Conservation (phyloP, 768 basidiomycete species). For the Boletus reticulatus region DNA sequence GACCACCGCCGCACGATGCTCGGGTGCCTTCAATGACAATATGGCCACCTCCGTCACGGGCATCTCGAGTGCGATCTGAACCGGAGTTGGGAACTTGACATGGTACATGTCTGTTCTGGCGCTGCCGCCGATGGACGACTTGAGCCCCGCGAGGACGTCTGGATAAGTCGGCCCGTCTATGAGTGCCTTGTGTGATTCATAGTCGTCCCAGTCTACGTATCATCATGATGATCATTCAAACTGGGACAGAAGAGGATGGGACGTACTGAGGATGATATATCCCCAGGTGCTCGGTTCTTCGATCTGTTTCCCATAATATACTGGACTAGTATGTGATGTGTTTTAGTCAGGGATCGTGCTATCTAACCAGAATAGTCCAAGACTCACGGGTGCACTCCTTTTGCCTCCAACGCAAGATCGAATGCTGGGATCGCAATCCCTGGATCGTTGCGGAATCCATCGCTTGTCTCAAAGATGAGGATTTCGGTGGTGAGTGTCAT, state of each 20-base stretch:
- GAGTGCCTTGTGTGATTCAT: slow-evolving; percentile 18
- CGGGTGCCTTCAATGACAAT: slow-evolving; percentile 21
- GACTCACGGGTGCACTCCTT: slow-evolving; percentile 9
- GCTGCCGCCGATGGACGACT: neutral
- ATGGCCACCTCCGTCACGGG: slow-evolving; percentile 25
- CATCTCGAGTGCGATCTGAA: slow-evolving; percentile 9
- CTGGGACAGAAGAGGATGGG: neutral
- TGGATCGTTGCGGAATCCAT: slow-evolving; percentile 6
- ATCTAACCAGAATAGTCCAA: neutral
- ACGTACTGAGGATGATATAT: slow-evolving; percentile 19
- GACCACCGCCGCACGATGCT: slow-evolving; percentile 17
- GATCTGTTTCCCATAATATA: slow-evolving; percentile 20
- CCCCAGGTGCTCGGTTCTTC: slow-evolving; percentile 10
- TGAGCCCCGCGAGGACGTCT: slow-evolving; percentile 1
- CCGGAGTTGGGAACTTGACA: slow-evolving; percentile 16
- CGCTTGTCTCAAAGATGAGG: slow-evolving; percentile 17
- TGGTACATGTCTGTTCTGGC: slow-evolving; percentile 16
- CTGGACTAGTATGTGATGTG: slow-evolving; percentile 9
- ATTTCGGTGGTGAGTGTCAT: slow-evolving; percentile 22
- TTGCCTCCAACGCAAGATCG: too few species aligned
- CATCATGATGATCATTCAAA: neutral
- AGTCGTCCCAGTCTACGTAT: slow-evolving; percentile 26
- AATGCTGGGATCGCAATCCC: neutral
- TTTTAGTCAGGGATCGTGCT: neutral
- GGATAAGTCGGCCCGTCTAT: slow-evolving; percentile 4